Percentiles rank a stretch among this genome's conserved stretches.
phyloP scores from a whole-genome alignment of 495 filamentous ascomycete species.

The Talaromyces thailandensis region DNA sequence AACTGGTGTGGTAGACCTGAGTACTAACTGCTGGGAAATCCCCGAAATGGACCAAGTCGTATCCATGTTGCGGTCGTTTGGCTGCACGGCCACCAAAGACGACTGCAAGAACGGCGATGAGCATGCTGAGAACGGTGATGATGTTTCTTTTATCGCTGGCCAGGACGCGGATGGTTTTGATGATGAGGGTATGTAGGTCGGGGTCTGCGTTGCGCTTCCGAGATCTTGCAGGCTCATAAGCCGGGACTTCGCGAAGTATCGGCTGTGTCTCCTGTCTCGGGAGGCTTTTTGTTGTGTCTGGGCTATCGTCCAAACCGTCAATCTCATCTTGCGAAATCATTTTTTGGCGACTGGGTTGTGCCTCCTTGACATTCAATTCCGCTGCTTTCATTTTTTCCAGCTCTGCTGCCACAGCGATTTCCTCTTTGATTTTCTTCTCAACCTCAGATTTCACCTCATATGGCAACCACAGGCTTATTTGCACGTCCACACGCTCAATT shows the following conservation, averaged over 20 bases:
- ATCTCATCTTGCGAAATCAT: constrained; percentile 10
- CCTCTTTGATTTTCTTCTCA: constrained; percentile 29
- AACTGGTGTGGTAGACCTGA: constrained; percentile 6
- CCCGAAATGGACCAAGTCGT: background rate
- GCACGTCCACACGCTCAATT: constrained; percentile 95
- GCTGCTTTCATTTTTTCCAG: constrained; percentile 11
- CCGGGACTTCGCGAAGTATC: background rate
- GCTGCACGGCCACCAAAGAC: background rate
- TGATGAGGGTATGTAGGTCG: constrained; percentile 50
- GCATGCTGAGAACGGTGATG: constrained; percentile 51
- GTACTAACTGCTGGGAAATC: constrained; percentile 9
- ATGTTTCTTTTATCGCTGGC: constrained; percentile 65
- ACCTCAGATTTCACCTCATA: constrained; percentile 39
- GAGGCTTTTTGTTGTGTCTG: background rate
- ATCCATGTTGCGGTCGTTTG: background rate
- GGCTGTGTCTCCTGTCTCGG: background rate
- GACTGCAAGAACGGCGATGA: constrained; percentile 48
- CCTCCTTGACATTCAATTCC: background rate
- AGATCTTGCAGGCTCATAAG: no score
- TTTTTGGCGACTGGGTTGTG: background rate
- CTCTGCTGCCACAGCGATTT: constrained; percentile 9
- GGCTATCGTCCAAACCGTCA: constrained; percentile 9
- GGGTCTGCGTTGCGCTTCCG: constrained; percentile 19
- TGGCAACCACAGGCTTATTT: constrained; percentile 67
- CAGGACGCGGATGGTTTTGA: constrained; percentile 59